These are phyloP conservation scores for Diaporthe citriasiana DNA, from an alignment of 2,329 filamentous ascomycete species.

Conservation along the genomic window DNA sequence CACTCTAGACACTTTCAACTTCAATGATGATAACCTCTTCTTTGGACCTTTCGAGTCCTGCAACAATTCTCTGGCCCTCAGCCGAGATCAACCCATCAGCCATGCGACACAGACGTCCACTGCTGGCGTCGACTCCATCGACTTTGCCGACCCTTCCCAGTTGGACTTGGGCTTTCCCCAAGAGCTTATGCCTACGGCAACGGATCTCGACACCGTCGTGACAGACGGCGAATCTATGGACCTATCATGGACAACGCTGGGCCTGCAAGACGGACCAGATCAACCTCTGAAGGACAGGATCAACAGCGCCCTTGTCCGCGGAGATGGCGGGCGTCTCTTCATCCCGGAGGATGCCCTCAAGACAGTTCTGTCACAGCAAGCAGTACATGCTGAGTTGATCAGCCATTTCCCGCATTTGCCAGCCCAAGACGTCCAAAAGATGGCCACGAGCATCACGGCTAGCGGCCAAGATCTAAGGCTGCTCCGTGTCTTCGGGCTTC, in stretches of 20 bases:
- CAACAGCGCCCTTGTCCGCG: conserved; percentile 36
- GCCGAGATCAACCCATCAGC: conserved; percentile 28
- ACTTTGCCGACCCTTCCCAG: conserved; percentile 38
- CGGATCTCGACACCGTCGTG: conserved; percentile 13
- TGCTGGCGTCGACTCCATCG: conserved; percentile 37
- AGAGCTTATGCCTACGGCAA: neutral
- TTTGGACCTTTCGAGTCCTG: conserved; percentile 39
- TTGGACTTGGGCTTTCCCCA: conserved; percentile 8
- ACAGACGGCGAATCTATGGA: conserved; percentile 22
- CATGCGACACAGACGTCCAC: conserved; percentile 30
- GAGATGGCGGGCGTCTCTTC: conserved; percentile 41
- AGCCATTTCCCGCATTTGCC: conserved; percentile 22
- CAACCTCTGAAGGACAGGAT: conserved; percentile 39
- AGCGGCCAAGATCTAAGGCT: conserved; percentile 16
- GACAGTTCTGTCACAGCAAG: conserved; percentile 30
- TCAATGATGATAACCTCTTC: conserved; percentile 41
- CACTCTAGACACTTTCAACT: conserved; percentile 32
- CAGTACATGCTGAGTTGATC: conserved; percentile 32
- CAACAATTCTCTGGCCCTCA: conserved; percentile 34
- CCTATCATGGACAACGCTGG: conserved; percentile 35
- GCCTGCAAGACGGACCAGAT: conserved; percentile 10
- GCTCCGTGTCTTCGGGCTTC: conserved; percentile 37
- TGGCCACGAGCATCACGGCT: conserved; percentile 32
- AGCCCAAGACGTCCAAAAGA: conserved; percentile 28
- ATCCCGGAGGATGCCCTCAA: conserved; percentile 37